phyloP scores from a whole-genome alignment of 345 rosid species.

The Bruguiera parviflora region DNA sequence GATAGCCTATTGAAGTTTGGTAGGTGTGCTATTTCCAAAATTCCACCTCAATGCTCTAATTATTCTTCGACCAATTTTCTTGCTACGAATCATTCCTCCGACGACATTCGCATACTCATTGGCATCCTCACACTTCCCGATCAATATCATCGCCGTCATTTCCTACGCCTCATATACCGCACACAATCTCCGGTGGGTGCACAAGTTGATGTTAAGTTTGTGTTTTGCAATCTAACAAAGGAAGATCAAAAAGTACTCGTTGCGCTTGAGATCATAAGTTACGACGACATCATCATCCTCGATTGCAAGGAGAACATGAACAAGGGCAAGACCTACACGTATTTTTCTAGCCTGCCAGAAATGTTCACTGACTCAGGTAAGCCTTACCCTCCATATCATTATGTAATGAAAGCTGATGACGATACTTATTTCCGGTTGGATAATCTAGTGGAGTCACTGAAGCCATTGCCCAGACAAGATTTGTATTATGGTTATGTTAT shows the following conservation, averaged over 20 bases:
- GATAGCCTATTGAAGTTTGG: constrained; percentile 26
- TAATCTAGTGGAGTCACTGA: constrained; percentile 49
- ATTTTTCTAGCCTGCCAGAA: constrained; percentile 70
- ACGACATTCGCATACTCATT: constrained; percentile 60
- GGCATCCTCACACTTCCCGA: constrained; percentile 83
- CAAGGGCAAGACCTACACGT: constrained; percentile 79
- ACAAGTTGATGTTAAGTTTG: constrained; percentile 74
- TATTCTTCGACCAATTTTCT: constrained; percentile 12
- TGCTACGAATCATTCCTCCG: constrained; percentile 20
- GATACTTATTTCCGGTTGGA: constrained; percentile 53
- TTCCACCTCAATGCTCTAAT: constrained; percentile 12
- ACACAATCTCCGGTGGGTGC: constrained; percentile 43
- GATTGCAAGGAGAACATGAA: constrained; percentile 84
- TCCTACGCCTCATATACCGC: constrained; percentile 67
- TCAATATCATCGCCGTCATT: constrained; percentile 67
- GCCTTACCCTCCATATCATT: constrained; percentile 69
- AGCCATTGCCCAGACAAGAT: constrained; percentile 69
- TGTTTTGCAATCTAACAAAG: constrained; percentile 82
- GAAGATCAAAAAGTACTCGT: constrained; percentile 80
- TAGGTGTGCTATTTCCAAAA: background rate
- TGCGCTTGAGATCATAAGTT: constrained; percentile 86
- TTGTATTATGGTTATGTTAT: constrained; percentile 82
- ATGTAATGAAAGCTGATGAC: constrained; percentile 78
- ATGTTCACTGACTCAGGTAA: constrained; percentile 36
- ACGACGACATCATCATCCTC: constrained; percentile 72